Evolutionary conservation across 1,139 yeast species (phyloP), one percentile per base, ranked within the genome.

Genomic region (Pneumocystis wakefieldiae): DNA sequence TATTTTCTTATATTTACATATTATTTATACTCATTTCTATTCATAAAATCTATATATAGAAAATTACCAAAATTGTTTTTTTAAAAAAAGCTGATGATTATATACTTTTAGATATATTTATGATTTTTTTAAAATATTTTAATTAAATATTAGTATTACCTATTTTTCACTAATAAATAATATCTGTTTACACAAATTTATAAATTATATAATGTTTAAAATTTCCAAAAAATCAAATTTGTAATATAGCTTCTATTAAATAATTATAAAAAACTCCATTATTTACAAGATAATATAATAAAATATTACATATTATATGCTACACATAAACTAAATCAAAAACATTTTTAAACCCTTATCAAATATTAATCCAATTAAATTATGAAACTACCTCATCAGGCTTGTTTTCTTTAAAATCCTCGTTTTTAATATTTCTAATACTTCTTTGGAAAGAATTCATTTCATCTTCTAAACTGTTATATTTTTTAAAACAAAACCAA

Each of bases 401-500:
- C 12, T 5, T 48, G 12, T 19, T 48, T 48, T 19, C 29, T 48
- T 32, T 32, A 32, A 24, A 48, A 17, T 48, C n/a, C 12, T 48
- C 2, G 14, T 24, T 15, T 12, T 24, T 7, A 41, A 41, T 15
- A 67, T 64, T 3, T 39, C 63, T 17, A 48, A 63, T 19, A 29
- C 35, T 28, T 73, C 76, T 66, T 83, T 87, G 71, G 84, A 76
- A 61, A 76, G 76, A 73, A 24, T 85, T 84, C 76, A 82, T 78
- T 67, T 78, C 82, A 67, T 84, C 87, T 74, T 84, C 89, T 66
- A 75, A 76, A 55, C 75, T 73, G 72, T 85, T 84, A 73, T 80
- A 82, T 67, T 77, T 78, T 59, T 76, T 74, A 82, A 83, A 86
- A 64, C 76, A 69, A 69, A 82, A 61, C 86, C 86, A 85, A 82